Base-by-base conservation (phyloP, 768 basidiomycete genomes). In the Naganishia vaughanmartiniae region DNA sequence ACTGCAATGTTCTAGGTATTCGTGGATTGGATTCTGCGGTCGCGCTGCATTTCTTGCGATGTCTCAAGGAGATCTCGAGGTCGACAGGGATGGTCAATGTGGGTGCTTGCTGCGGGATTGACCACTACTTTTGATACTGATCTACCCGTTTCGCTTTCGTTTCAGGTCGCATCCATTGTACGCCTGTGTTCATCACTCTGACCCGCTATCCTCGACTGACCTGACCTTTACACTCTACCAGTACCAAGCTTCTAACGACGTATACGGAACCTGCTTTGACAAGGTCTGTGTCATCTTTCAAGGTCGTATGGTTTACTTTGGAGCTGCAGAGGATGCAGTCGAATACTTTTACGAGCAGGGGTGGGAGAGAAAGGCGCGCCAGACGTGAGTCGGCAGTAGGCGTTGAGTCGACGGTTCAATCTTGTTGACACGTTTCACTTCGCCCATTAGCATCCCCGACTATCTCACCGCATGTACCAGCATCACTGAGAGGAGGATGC, bases 271-370 rank as follows among this genome's bases (percentile, higher is more conserved):
- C 10, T 76, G 80, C 58, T 92, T 95, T 76, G 92, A 93, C 83
- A 90, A 93, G 79, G 89, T 91, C 39, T 87, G 88, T 76, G 86
- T 91, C 45, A 85, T 93, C 75, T 86, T 88, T 79, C 88, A 88
- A 69, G 89, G 90, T 4, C 82, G 84, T 34, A 87, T 89, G 85
- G 87, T 86, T 28, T 93, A 89, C 82, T 91, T 86, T 68, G 91
- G 91, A 0, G 86, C 86, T 7, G 86, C 87, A 0, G 80, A 84
- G 54, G 81, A 85, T 70, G 91, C 90, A 0, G 83, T 85, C 63
- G 82, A 86, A 71, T 90, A 91, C 78, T 90, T 92, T 83, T 86
- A 88, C 69, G 85, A 87, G 72, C 85, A 89, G 84, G 87, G 88
- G 21, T 91, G 87, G 79, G 73, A 78, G 73, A 71, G 89, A 21